Percentiles rank a stretch among this genome's conserved stretches.
phyloP scores from a whole-genome alignment of 768 basidiomycete species.

The Suillus variegatus region DNA sequence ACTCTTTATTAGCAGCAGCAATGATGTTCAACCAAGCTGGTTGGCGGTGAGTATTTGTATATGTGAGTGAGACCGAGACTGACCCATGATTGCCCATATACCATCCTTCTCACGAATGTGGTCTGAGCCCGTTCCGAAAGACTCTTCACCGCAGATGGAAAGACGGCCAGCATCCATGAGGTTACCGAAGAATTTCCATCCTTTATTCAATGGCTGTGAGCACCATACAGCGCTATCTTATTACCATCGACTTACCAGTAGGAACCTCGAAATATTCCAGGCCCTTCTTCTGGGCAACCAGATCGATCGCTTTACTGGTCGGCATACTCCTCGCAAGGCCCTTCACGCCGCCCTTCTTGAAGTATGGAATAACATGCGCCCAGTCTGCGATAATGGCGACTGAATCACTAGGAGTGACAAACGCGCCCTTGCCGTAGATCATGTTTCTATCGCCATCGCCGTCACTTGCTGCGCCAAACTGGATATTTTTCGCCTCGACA shows the following conservation, averaged over 20 bases:
- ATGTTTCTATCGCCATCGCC: constrained; percentile 99
- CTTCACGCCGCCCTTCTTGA: constrained; percentile 86
- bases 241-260: constrained; percentile 59
- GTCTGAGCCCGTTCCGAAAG: constrained; percentile 99
- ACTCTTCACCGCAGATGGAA: constrained; percentile 99
- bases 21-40: constrained; percentile 97
- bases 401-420: constrained; percentile 96
- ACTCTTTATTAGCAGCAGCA: constrained; percentile 80
- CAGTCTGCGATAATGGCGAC: constrained; percentile 99
- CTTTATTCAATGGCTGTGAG: constrained; percentile 39
- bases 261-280: constrained; percentile 95
- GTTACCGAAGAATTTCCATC: constrained; percentile 99
- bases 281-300: constrained; percentile 92
- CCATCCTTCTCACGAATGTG: constrained; percentile 99
- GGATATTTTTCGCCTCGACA: constrained; percentile 83
- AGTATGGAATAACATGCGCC: constrained; percentile 91
- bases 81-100: constrained; percentile 94
- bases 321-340: constrained; percentile 98
- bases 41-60: constrained; percentile 9
- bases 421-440: constrained; percentile 98
- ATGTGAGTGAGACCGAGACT: constrained; percentile 29
- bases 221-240: not conserved
- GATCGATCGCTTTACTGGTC: constrained; percentile 94
- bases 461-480: constrained; percentile 95
- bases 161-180: constrained; percentile 98